Percentiles rank a stretch among this genome's conserved stretches.
These are phyloP conservation scores for Sphagnum contortum DNA, from an alignment of 225 moss, liverwort and hornwort genomes.

Conservation along the genomic window DNA sequence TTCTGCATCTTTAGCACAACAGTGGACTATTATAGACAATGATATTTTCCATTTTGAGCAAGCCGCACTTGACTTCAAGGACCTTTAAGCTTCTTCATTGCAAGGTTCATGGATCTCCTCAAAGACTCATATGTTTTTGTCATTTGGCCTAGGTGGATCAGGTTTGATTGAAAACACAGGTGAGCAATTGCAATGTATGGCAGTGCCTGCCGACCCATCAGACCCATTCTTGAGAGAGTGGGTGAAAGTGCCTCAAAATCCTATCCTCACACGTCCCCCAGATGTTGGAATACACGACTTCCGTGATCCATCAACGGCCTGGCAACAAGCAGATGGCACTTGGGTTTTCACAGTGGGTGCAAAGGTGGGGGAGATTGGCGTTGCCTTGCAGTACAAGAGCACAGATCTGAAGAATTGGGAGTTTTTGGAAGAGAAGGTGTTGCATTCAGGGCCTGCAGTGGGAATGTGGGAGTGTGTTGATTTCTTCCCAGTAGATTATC, in stretches of 20 bases:
- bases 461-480: slow-evolving; percentile 88
- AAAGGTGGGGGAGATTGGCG: slow-evolving; percentile 27
- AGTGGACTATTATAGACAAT: too few relatives aligned
- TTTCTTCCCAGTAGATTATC: slow-evolving; percentile 7
- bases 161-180: slow-evolving; percentile 6
- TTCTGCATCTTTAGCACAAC: too few relatives aligned
- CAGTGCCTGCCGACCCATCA: slow-evolving; percentile 36
- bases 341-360: slow-evolving; percentile 49
- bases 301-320: slow-evolving; percentile 65
- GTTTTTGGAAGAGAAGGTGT: slow-evolving; percentile 11
- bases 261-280: slow-evolving; percentile 36
- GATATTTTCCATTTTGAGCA: too few relatives aligned
- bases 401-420: slow-evolving; percentile 47
- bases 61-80: too few relatives aligned
- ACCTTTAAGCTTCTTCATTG: too few relatives aligned
- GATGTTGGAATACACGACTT: slow-evolving; percentile 32
- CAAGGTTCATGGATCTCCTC: too few relatives aligned
- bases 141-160: slow-evolving; percentile 1
- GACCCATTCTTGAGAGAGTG: slow-evolving; percentile 53
- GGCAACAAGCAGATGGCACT: slow-evolving; percentile 41
- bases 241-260: slow-evolving; percentile 42
- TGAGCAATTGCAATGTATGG: slow-evolving; percentile 49
- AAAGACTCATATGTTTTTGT: too few relatives aligned
- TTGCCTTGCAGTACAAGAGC: slow-evolving; percentile 49
- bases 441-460: slow-evolving; percentile 21